Base-by-base conservation (phyloP, 495 filamentous ascomycete genomes). In the Neurospora sp. region DNA sequence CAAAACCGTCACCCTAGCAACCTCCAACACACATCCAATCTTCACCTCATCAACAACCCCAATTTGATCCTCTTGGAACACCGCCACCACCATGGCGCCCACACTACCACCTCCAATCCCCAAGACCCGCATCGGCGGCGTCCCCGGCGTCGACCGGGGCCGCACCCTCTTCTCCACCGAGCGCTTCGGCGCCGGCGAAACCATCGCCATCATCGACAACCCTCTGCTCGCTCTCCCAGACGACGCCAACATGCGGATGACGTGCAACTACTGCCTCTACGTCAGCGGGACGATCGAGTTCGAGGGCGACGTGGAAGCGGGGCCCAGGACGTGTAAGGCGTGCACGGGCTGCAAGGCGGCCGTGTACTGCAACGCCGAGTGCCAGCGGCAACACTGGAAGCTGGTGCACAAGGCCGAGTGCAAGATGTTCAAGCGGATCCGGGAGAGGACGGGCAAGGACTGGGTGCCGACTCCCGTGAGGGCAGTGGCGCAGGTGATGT, bases 301-400 rank as follows among this genome's bases (percentile, higher is more conserved):
- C 71, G 22, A 40, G 53, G 69, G 44, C n/a, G 68, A 31, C 42
- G 69, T 73, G 71, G 9, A 38, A 72, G 17, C 75, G 42, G 65
- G 70, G 71, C 22, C 74, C 69, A n/a, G 71, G 37, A 35, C 59
- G 79, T 86, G 71, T 81, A 61, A 78, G 8, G 78, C 80, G 22
- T 91, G 89, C 78, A 81, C 79, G 0, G 80, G 79, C 16, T 91
- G 89, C 79, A 80, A 79, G 39, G 78, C 79, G 3, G 80, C 79
- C 8, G 76, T 81, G 27, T 91, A 90, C 79, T 91, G 89, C 78
- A 80, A 80, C 61, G 39, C 74, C 1, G 70, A 75, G 12, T 91
- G 89, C 74, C 89, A 91, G 78, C 83, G 82, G 45, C 75, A 81
- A 6, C 84, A 89, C 79, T 91, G 89, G 89, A 82, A 79, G 65